Evolutionary conservation across 805 yeast genomes (phyloP).

Genomic region (Teunomyces panamensis): DNA sequence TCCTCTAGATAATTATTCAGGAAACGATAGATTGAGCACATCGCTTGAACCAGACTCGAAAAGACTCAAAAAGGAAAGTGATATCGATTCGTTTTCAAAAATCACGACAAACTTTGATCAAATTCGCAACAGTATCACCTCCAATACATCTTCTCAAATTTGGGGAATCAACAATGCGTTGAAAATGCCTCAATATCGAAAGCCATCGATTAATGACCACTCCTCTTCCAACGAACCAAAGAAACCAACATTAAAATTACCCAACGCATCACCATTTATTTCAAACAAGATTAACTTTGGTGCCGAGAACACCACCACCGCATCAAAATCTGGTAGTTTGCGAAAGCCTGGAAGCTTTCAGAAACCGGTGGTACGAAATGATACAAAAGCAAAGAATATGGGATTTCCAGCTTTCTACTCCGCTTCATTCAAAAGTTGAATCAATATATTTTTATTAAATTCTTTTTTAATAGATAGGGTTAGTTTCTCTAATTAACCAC

Average conservation of each 20-base stretch:
- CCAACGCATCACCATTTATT: constrained; percentile 26
- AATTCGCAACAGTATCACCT: constrained; percentile 11
- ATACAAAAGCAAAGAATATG: constrained; percentile 14
- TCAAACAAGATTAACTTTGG: constrained; percentile 23
- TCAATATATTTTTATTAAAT: constrained; percentile 1
- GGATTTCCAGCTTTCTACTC: constrained; percentile 4
- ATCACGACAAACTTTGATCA: constrained; percentile 13
- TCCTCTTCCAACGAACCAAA: constrained; percentile 5
- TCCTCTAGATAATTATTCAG: constrained; percentile 4
- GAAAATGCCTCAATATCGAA: constrained; percentile 26
- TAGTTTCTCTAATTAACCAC: constrained; percentile 74
- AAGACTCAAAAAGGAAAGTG: constrained; percentile 7
- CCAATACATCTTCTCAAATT: constrained; percentile 5
- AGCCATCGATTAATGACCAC: constrained; percentile 8
- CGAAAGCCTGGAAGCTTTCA: constrained; percentile 36
- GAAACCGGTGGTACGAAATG: constrained; percentile 17
- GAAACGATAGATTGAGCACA: constrained; percentile 3
- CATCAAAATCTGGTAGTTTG: constrained; percentile 14
- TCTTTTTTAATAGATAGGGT: constrained; percentile 17
- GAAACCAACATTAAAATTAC: constrained; percentile 16
- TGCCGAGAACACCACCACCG: constrained; percentile 3
- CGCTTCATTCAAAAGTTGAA: constrained; percentile 2
- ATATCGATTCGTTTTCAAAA: constrained; percentile 10
- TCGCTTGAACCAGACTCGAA: constrained; percentile 4
- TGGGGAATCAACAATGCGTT: constrained; percentile 12